phyloP scores from a whole-genome alignment of 169 alveolate species.

The Plasmodium adleri region DNA sequence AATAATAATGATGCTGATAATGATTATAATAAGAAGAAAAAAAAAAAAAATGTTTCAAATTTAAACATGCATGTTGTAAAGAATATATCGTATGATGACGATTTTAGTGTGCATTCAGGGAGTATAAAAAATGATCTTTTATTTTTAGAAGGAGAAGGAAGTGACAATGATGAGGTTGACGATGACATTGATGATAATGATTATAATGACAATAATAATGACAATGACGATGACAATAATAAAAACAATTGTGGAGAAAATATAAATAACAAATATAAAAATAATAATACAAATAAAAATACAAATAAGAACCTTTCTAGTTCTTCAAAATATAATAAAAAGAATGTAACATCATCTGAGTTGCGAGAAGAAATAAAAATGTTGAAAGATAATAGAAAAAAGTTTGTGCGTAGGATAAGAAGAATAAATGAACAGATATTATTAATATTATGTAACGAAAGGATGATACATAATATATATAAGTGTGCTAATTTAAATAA shows the following conservation, averaged over 20 bases:
- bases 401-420: conserved; percentile 18
- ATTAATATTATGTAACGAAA: conserved; percentile 44
- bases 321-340: neutral
- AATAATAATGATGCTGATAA: neutral
- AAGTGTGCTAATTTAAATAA: conserved; percentile 39
- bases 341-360: neutral
- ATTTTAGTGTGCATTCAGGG: conserved; percentile 47
- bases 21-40: neutral
- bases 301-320: neutral
- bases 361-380: conserved; percentile 38
- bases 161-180: neutral
- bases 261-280: neutral
- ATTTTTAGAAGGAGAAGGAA: conserved; percentile 12
- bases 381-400: conserved; percentile 21
- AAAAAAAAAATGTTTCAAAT: neutral
- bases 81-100: conserved; percentile 43
- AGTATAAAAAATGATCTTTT: conserved; percentile 28
- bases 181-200: neutral
- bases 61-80: neutral
- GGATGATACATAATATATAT: conserved; percentile 48
- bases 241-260: neutral
- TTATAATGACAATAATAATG: neutral
- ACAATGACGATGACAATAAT: neutral
- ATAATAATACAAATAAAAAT: neutral
- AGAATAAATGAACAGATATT: conserved; percentile 62